Conservation (phyloP, 306 rosid species). For the Chamaecrista fasciculata region DNA sequence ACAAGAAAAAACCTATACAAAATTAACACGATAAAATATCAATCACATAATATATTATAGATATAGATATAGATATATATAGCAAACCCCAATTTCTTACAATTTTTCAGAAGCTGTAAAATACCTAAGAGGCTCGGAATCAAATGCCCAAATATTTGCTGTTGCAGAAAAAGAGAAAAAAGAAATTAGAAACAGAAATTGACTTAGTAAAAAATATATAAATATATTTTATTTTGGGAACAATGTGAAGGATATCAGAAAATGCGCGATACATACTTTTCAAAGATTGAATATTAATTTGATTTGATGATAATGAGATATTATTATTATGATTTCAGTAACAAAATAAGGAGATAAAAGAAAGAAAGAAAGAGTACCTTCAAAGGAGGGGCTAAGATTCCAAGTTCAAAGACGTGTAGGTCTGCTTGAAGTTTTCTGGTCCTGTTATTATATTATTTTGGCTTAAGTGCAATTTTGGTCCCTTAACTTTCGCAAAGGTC, state of each 20-base stretch:
- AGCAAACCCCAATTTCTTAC: constrained; percentile 30
- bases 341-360: constrained; percentile 2
- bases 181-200: constrained; percentile 33
- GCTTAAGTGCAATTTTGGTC: no score
- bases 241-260: constrained; percentile 26
- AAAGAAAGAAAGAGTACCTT: constrained; percentile 27
- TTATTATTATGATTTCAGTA: neutral
- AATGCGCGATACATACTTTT: neutral
- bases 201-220: constrained; percentile 41
- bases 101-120: constrained; percentile 27
- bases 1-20: constrained; percentile 24
- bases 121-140: constrained; percentile 33
- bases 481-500: no score
- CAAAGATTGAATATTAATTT: neutral
- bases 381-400: constrained; percentile 26
- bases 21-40: constrained; percentile 31
- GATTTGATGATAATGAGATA: constrained; percentile 14
- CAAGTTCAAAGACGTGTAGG: constrained; percentile 16
- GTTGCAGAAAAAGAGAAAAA: constrained; percentile 4
- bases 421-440: constrained; percentile 3
- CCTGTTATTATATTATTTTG: neutral
- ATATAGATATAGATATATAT: constrained; percentile 19
- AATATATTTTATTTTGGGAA: constrained; percentile 14
- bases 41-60: constrained; percentile 31
- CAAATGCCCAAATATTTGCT: constrained; percentile 29